Base-by-base conservation (phyloP, 306 rosid species). In the Quercus mongolica region DNA sequence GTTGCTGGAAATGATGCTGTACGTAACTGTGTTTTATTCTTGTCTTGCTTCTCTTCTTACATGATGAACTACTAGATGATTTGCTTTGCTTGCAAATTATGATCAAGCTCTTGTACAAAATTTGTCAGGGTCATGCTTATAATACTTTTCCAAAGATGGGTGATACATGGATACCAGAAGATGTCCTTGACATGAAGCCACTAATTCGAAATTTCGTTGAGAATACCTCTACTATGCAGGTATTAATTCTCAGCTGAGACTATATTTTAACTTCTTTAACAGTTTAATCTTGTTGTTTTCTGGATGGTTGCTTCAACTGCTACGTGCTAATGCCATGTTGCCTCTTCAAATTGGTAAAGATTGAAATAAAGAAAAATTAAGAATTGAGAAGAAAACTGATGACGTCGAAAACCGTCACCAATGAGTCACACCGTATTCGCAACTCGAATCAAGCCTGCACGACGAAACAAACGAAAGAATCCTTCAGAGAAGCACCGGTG, bases 1-100 rank as follows among this genome's bases (percentile, higher is more conserved):
- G 98, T 94, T 78, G 97, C 97, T 0, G 97, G 98, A 85, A 92
- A 94, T 84, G 98, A 94, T 84, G 97, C 97, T 62, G 97, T 94
- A 89, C 25, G 97, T 84, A 68, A 15, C 62, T 56, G 62, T n/a
- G 67, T 76, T 28, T 18, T 67, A 76, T 28, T 62, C 21, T 55
- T 79, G 56, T 72, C 62, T 33, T 67, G 14, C 55, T 80, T 73
- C 46, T 28, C 69, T 35, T 61, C 67, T 64, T 80, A 82, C 17
- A 28, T 74, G 14, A 38, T 77, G 56, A 72, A 79, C 21, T 41
- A 11, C 69, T 70, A 25, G 55, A 73, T 78, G 70, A 38, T 63
- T 19, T 56, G 70, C 56, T 69, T 20, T 74, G 35, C 52, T 18
- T 20, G 51, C 71, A 62, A 62, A 28, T 69, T 20, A 30, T 81